Percentiles rank a stretch among this genome's conserved stretches.
Evolutionary conservation across 495 filamentous ascomycete genomes (phyloP).

Genomic region (Lophiostoma macrostomum): DNA sequence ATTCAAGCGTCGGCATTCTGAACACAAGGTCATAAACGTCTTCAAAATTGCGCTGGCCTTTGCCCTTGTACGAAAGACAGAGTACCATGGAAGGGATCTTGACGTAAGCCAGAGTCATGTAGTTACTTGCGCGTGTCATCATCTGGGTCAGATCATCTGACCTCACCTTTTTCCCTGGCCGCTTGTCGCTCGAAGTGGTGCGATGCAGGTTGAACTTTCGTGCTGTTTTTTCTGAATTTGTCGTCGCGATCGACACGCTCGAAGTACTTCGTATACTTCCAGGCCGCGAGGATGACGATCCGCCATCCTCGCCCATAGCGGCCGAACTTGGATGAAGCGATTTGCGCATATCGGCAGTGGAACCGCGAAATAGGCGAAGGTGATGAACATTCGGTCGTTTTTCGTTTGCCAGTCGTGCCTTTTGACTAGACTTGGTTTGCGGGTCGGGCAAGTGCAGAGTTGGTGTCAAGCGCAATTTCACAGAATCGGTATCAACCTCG

Average conservation of each 20-base stretch:
- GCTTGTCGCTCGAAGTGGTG: constrained; percentile 49
- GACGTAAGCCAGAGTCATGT: constrained; percentile 95
- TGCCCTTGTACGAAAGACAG: constrained; percentile 95
- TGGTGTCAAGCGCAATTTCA: constrained; percentile 74
- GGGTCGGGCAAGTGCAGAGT: constrained; percentile 64
- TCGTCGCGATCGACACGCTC: constrained; percentile 47
- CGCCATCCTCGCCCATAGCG: background rate
- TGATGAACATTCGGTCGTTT: constrained; percentile 28
- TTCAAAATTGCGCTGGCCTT: constrained; percentile 88
- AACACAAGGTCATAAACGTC: constrained; percentile 98
- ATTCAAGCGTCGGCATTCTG: constrained; percentile 89
- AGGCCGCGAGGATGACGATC: constrained; percentile 35
- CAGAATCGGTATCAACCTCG: constrained; percentile 58
- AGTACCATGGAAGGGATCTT: constrained; percentile 92
- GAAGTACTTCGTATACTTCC: constrained; percentile 53
- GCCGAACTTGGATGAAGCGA: constrained; percentile 16
- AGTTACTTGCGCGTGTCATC: constrained; percentile 91
- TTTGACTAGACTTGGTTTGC: constrained; percentile 2
- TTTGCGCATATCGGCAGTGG: constrained; percentile 11
- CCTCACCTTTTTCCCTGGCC: constrained; percentile 51
- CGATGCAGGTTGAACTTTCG: constrained; percentile 57
- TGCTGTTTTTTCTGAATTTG: constrained; percentile 45
- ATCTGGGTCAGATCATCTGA: constrained; percentile 97
- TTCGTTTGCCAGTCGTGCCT: constrained; percentile 7
- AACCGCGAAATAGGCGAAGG: constrained; percentile 35